These are phyloP conservation scores for Boletus sensibilis DNA, from an alignment of 768 basidiomycete species.

Conservation along the genomic window DNA sequence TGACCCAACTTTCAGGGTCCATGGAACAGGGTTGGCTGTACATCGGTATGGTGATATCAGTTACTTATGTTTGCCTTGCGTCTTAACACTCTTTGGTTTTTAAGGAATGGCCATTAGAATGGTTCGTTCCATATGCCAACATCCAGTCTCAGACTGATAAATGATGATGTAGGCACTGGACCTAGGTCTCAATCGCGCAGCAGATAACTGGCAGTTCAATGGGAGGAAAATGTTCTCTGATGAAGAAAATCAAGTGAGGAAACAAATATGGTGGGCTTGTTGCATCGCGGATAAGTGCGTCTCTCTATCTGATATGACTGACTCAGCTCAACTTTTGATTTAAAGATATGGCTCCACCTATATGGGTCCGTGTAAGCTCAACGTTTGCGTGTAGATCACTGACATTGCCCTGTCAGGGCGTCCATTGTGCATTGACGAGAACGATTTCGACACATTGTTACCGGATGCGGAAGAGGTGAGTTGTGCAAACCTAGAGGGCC, in stretches of 20 bases:
- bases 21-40: slow-evolving; percentile 90
- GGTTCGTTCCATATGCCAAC: slow-evolving; percentile 37
- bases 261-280: slow-evolving; percentile 82
- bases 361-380: slow-evolving; percentile 49
- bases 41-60: slow-evolving; percentile 46
- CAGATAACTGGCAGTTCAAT: slow-evolving; percentile 69
- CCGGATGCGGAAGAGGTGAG: slow-evolving; percentile 56
- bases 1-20: slow-evolving; percentile 36
- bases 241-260: slow-evolving; percentile 67
- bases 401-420: slow-evolving; percentile 44
- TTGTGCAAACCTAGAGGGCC: not conserved
- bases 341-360: slow-evolving; percentile 68
- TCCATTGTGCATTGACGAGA: slow-evolving; percentile 64
- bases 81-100: slow-evolving; percentile 2
- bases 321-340: slow-evolving; percentile 3
- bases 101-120: slow-evolving; percentile 73
- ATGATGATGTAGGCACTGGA: slow-evolving; percentile 60
- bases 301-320: not conserved
- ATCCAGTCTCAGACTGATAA: slow-evolving; percentile 1
- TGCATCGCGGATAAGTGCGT: slow-evolving; percentile 66
- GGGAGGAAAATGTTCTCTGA: slow-evolving; percentile 59
- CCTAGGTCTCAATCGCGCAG: slow-evolving; percentile 76
- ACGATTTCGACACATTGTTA: slow-evolving; percentile 66
- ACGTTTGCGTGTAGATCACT: not conserved
- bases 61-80: not conserved